Base-by-base conservation (phyloP, 306 rosid genomes). In the Leucaena leucocephala region DNA sequence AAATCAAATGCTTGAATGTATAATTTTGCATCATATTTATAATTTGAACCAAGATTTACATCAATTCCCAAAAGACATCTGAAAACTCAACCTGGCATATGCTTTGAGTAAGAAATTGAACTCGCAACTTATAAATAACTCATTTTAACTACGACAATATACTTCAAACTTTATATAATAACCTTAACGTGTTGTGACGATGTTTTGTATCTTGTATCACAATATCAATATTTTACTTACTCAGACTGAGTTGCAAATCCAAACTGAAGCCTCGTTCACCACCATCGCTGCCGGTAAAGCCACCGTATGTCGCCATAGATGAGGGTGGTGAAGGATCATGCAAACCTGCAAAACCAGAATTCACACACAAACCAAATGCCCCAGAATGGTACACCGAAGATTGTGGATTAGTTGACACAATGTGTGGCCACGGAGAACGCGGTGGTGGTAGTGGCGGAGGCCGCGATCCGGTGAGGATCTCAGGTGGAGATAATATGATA, bases 221-320 rank as follows among this genome's bases (percentile, higher is more conserved):
- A 48, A 6, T 52, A 5, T 17, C 9, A 2, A 36, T 36, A 6
- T 17, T 21, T 8, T 16, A 1, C 58, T 52, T 17, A 49, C 12
- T 27, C 54, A 88, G 80, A 43, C 89, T 69, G 59, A 88, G 88
- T 21, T 80, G 88, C 58, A 89, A 86, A 78, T 89, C 82, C 79
- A 86, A 76, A 52, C 87, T 82, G 8, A 86, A 82, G 46, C 84
- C 76, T 44, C 64, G 73, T n/a, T 84, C 76, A 7, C 64, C 76
- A 8, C 76, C 59, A 15, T 71, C 83, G 0, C 85, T 66, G 6
- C 81, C 12, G 0, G 8, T 49, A 43, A 75, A 68, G 36, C 85
- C 82, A 69, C 40, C 46, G 12, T 72, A 33, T 0, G n/a, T 8
- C 67, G 75, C 33, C 17, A 38, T 12, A 14, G 66, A 55, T 1